These are phyloP conservation scores for Suhomyces bribrorum DNA, from an alignment of 1,139 yeast species.

Conservation along the genomic window DNA sequence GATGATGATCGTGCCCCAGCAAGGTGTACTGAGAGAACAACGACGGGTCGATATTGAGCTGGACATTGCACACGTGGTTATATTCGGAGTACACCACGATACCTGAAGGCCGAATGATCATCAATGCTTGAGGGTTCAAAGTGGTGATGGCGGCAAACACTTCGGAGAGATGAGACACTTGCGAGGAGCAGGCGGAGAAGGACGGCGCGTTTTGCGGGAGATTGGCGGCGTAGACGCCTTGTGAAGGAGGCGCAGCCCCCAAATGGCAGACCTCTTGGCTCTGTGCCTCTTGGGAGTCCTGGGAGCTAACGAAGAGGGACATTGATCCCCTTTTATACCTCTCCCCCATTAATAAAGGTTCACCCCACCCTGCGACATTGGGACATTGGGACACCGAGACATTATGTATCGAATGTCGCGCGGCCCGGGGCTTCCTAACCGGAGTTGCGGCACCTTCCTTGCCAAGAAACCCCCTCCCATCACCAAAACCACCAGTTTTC, in stretches of 20 bases:
- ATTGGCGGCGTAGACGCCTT: background rate
- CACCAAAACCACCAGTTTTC: too few relatives aligned
- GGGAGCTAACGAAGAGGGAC: slow-evolving; percentile 12
- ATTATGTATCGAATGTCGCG: slow-evolving; percentile 1
- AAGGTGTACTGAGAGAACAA: slow-evolving; percentile 35
- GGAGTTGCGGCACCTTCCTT: background rate
- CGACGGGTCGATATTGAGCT: slow-evolving; percentile 38
- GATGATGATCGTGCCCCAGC: slow-evolving; percentile 16
- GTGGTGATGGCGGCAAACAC: slow-evolving; percentile 36
- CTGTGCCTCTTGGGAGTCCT: slow-evolving; percentile 6
- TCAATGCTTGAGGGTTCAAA: slow-evolving; percentile 36
- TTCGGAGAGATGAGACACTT: slow-evolving; percentile 42
- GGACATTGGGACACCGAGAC: background rate
- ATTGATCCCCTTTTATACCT: too few relatives aligned
- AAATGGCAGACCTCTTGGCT: too few relatives aligned
- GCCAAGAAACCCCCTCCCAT: slow-evolving; percentile 1
- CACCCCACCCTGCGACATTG: slow-evolving; percentile 2
- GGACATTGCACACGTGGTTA: slow-evolving; percentile 42
- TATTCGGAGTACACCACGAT: slow-evolving; percentile 37
- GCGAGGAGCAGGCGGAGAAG: slow-evolving; percentile 42
- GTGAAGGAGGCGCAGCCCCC: background rate
- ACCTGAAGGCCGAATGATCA: slow-evolving; percentile 36
- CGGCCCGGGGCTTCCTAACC: slow-evolving; percentile 1
- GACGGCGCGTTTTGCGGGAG: slow-evolving; percentile 7
- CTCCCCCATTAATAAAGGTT: too few relatives aligned